Conservation (phyloP, 176 grass and related monocot genomes). For the Zea mays region DNA sequence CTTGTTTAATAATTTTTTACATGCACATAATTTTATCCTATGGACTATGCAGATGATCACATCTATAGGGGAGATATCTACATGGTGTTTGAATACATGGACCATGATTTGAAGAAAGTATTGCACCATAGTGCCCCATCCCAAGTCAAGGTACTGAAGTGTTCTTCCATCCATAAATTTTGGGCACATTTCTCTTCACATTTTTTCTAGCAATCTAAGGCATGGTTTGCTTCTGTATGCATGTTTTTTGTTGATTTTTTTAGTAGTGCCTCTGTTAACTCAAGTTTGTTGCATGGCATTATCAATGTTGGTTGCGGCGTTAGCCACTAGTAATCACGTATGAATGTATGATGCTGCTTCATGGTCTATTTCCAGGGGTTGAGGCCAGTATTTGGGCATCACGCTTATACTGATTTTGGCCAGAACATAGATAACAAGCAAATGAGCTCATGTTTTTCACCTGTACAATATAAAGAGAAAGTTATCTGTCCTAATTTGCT, state of each 20-base stretch:
- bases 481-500: background rate
- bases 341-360: background rate
- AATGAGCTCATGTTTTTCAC: background rate
- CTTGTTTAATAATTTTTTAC: constrained; percentile 14
- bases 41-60: constrained; percentile 58
- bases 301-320: background rate
- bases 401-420: background rate
- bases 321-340: background rate
- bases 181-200: background rate
- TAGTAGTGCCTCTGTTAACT: background rate
- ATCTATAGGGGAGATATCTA: constrained; percentile 81
- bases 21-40: background rate
- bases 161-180: background rate
- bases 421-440: constrained; percentile 1
- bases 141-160: constrained; percentile 52
- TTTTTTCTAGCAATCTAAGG: background rate
- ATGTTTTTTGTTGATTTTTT: background rate
- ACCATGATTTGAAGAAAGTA: constrained; percentile 79
- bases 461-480: background rate
- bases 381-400: background rate
- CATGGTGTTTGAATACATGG: constrained; percentile 92
- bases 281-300: background rate
- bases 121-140: constrained; percentile 52
- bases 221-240: background rate
- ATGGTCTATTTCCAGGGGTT: background rate